A percentile compares a stretch with the other conserved stretches of the same genome.
Evolutionary conservation across 106 monocot genomes (phyloP).

Genomic region (Dactylorhiza incarnata): DNA sequence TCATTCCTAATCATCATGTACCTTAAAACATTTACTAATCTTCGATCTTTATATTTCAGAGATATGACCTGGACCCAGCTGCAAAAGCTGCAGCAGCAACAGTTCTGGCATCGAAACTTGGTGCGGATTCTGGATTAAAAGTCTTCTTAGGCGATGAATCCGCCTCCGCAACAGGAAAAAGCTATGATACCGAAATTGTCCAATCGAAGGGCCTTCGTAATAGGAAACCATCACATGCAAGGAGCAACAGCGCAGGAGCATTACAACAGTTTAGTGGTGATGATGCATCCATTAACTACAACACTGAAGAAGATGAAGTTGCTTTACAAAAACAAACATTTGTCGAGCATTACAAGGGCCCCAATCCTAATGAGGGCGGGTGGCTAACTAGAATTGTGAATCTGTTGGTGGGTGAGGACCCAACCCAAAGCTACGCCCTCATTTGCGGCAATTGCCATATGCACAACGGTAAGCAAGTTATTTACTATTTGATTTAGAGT

Average conservation of each 20-base stretch:
- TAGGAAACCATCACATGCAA: slow-evolving; percentile 39
- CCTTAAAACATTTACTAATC: not conserved
- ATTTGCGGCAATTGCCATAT: slow-evolving; percentile 81
- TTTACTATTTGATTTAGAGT: not conserved
- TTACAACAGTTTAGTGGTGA: slow-evolving; percentile 12
- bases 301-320: slow-evolving; percentile 23
- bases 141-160: slow-evolving; percentile 67
- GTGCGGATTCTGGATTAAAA: slow-evolving; percentile 75
- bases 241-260: slow-evolving; percentile 24
- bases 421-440: slow-evolving; percentile 80
- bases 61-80: slow-evolving; percentile 90
- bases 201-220: slow-evolving; percentile 58
- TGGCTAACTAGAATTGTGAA: slow-evolving; percentile 75
- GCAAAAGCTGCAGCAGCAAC: slow-evolving; percentile 88
- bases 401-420: slow-evolving; percentile 86
- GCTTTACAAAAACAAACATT: slow-evolving; percentile 19
- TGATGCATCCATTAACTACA: slow-evolving; percentile 15
- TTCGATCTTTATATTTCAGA: slow-evolving; percentile 25
- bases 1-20: not conserved
- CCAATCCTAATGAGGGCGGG: slow-evolving; percentile 41
- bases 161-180: slow-evolving; percentile 31
- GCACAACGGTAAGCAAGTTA: slow-evolving; percentile 55
- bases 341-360: slow-evolving; percentile 48
- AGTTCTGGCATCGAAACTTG: slow-evolving; percentile 82
- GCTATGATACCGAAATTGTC: slow-evolving; percentile 35